These are phyloP conservation scores for Tephrocybe sp. DNA, from an alignment of 768 basidiomycete genomes.

Conservation along the genomic window DNA sequence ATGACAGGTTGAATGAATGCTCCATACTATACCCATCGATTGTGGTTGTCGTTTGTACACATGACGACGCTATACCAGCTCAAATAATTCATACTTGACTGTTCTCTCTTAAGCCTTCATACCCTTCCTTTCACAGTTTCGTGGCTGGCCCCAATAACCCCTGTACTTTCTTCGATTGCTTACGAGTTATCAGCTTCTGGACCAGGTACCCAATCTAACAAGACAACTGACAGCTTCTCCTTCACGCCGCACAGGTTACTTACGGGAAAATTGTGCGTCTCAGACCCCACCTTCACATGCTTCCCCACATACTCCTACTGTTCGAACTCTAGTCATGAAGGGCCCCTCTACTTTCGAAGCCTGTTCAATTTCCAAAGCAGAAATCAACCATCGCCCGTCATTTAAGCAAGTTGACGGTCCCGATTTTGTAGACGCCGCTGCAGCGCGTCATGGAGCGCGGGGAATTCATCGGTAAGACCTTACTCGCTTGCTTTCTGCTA, in stretches of 20 bases:
- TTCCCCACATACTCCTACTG: constrained; percentile 9
- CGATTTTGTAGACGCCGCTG: not conserved
- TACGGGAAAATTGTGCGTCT: constrained; percentile 6
- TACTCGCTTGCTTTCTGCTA: constrained; percentile 7
- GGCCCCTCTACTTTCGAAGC: not conserved
- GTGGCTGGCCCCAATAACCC: not conserved
- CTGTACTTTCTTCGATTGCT: not conserved
- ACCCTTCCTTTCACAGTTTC: constrained; percentile 1
- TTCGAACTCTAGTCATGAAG: no score
- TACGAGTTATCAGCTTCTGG: constrained; percentile 1
- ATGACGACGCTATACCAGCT: constrained; percentile 8
- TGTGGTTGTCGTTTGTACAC: constrained; percentile 2
- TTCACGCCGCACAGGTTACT: not conserved
- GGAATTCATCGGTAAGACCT: constrained; percentile 1
- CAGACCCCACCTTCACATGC: constrained; percentile 11
- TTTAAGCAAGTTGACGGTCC: not conserved
- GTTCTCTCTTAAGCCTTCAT: constrained; percentile 1
- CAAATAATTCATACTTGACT: constrained; percentile 5
- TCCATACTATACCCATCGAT: not conserved
- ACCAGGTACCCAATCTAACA: not conserved
- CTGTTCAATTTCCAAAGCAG: not conserved
- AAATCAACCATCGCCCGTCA: not conserved
- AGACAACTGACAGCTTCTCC: not conserved
- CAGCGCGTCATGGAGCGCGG: not conserved
- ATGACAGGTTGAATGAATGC: constrained; percentile 15